Conservation (phyloP, 495 filamentous ascomycete species). For the Hypoxylon subgilvum region DNA sequence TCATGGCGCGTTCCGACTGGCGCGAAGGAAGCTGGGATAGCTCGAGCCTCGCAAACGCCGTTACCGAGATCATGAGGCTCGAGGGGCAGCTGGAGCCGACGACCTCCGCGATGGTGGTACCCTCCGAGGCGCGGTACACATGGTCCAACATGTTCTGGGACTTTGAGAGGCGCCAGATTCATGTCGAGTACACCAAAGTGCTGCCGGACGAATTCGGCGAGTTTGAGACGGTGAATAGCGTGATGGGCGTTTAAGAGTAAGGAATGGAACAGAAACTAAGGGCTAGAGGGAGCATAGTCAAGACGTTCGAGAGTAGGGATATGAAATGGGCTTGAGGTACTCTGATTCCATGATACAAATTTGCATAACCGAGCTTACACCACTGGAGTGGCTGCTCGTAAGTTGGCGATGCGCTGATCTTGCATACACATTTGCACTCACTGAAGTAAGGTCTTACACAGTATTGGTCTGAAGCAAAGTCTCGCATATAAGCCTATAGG, state of each 20-base stretch:
- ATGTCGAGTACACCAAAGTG: constrained; percentile 32
- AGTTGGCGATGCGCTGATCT: neutral
- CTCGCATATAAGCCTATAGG: too few relatives aligned
- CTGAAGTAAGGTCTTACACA: too few relatives aligned
- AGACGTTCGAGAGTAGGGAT: too few relatives aligned
- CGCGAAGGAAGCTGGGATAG: constrained; percentile 36
- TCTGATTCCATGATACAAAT: neutral
- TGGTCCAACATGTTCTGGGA: constrained; percentile 40
- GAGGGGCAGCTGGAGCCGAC: constrained; percentile 24
- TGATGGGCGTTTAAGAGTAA: constrained; percentile 38
- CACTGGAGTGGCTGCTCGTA: neutral
- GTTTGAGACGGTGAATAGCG: constrained; percentile 53
- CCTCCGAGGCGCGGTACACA: constrained; percentile 19
- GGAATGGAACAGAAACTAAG: too few relatives aligned
- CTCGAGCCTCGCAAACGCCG: constrained; percentile 18
- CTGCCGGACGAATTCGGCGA: constrained; percentile 30
- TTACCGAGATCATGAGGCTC: constrained; percentile 27
- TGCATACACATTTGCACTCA: constrained; percentile 1
- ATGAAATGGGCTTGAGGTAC: too few relatives aligned
- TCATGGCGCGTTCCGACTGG: constrained; percentile 20
- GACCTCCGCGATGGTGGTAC: neutral
- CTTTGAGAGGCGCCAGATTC: constrained; percentile 32
- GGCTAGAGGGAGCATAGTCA: too few relatives aligned
- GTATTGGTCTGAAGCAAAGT: too few relatives aligned
- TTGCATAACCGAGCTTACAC: neutral